phyloP scores from a whole-genome alignment of 805 yeast species.

The Groenewaldozyma tartarivorans region DNA sequence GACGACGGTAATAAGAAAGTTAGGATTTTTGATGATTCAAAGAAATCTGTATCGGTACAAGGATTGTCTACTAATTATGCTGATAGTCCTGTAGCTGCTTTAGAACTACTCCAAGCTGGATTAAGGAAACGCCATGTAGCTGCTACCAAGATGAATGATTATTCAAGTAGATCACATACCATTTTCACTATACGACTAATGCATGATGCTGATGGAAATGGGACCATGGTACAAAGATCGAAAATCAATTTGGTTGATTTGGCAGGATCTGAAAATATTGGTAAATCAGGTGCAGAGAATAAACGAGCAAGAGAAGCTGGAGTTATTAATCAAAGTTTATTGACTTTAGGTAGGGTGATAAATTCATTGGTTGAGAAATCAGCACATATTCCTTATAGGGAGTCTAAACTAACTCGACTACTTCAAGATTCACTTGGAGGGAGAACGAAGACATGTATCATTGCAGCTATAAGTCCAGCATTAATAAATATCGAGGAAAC shows the following conservation, averaged over 20 bases:
- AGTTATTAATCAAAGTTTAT: conserved; percentile 75
- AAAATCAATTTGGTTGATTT: conserved; percentile 82
- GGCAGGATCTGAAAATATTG: conserved; percentile 91
- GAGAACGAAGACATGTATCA: conserved; percentile 72
- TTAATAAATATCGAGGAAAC: conserved; percentile 71
- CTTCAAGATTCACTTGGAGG: conserved; percentile 85
- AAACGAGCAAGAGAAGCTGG: conserved; percentile 92
- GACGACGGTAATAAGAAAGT: conserved; percentile 36
- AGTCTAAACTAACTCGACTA: conserved; percentile 69
- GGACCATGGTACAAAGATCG: conserved; percentile 34
- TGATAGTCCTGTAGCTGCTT: conserved; percentile 41
- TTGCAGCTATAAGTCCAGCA: conserved; percentile 85
- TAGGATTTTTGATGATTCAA: conserved; percentile 44
- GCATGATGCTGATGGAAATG: conserved; percentile 41
- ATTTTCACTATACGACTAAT: conserved; percentile 59
- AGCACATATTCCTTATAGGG: conserved; percentile 76
- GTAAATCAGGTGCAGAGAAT: conserved; percentile 76
- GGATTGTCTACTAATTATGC: conserved; percentile 50
- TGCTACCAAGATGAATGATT: conserved; percentile 66
- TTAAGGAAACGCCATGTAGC: conserved; percentile 61
- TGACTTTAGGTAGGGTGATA: conserved; percentile 84
- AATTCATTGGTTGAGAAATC: conserved; percentile 56
- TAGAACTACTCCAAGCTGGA: conserved; percentile 45
- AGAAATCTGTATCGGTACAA: conserved; percentile 39
- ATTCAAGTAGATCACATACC: conserved; percentile 72